phyloP scores from a whole-genome alignment of 2,329 filamentous ascomycete genomes.

The Colletotrichum neosansevieriae region DNA sequence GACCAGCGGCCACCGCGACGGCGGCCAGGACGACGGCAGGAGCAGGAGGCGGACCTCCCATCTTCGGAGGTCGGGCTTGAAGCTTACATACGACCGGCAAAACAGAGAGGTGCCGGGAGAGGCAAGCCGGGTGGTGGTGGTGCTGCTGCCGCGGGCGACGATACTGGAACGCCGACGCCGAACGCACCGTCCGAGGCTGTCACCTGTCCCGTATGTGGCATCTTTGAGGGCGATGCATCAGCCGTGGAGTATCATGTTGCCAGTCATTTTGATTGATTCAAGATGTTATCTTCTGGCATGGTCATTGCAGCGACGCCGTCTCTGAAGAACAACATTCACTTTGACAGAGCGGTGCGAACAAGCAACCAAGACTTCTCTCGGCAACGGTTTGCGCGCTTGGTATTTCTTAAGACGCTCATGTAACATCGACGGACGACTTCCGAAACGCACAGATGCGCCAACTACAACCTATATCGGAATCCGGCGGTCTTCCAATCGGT shows the following conservation, averaged over 20 bases:
- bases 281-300: rapidly evolving
- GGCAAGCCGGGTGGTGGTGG: background rate
- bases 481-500: slow-evolving; percentile 71
- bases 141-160: background rate
- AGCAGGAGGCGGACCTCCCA: background rate
- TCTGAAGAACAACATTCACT: no score
- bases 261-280: slow-evolving; percentile 58
- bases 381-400: no score
- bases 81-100: slow-evolving; percentile 59
- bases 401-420: no score
- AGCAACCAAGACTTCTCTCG: no score
- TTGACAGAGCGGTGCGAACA: no score
- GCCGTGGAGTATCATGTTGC: slow-evolving; percentile 78
- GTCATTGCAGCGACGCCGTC: background rate
- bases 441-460: background rate
- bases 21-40: slow-evolving; percentile 40
- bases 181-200: slow-evolving; percentile 37
- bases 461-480: slow-evolving; percentile 64
- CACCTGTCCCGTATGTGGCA: slow-evolving; percentile 74
- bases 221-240: slow-evolving; percentile 75
- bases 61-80: slow-evolving; percentile 54
- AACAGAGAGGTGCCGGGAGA: slow-evolving; percentile 12
- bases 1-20: slow-evolving; percentile 10
- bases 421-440: background rate
- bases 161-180: background rate